These are phyloP conservation scores for Cytauxzoon felis DNA, from an alignment of 169 alveolate species.

Conservation along the genomic window DNA sequence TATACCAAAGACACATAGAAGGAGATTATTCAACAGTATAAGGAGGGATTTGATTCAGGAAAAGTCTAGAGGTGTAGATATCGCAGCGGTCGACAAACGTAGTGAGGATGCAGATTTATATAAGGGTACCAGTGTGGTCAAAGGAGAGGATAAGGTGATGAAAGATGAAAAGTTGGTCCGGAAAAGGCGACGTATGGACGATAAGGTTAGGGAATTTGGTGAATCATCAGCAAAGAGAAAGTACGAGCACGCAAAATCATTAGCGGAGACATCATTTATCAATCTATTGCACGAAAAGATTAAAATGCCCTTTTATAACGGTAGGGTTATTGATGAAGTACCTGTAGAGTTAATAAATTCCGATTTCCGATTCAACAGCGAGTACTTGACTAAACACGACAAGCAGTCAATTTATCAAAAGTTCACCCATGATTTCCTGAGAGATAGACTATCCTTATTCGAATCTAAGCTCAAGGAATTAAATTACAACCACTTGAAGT, in stretches of 20 bases:
- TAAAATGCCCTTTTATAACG: constrained; percentile 46
- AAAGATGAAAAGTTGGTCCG: neutral
- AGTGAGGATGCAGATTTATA: neutral
- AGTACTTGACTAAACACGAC: constrained; percentile 20
- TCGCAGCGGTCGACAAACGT: neutral
- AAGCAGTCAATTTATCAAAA: constrained; percentile 11
- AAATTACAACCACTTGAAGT: constrained; percentile 2
- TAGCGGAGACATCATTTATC: constrained; percentile 43
- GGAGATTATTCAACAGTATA: constrained; percentile 18
- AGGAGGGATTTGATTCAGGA: constrained; percentile 42
- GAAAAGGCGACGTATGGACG: neutral
- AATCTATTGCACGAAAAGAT: constrained; percentile 47
- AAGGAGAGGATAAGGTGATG: neutral
- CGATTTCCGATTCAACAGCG: constrained; percentile 38
- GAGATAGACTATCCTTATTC: constrained; percentile 25
- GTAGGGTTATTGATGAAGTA: constrained; percentile 41
- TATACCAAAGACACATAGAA: constrained; percentile 38
- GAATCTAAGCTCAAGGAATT: constrained; percentile 18
- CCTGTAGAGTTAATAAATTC: constrained; percentile 10
- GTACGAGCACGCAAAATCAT: constrained; percentile 19
- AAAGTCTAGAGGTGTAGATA: neutral
- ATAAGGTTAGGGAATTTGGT: neutral
- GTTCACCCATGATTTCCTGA: constrained; percentile 37
- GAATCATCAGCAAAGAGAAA: neutral
- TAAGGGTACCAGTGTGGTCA: neutral